Evolutionary conservation across 345 rosid species (phyloP), one percentile per base, ranked within the genome.

Genomic region (Brassica cretica): DNA sequence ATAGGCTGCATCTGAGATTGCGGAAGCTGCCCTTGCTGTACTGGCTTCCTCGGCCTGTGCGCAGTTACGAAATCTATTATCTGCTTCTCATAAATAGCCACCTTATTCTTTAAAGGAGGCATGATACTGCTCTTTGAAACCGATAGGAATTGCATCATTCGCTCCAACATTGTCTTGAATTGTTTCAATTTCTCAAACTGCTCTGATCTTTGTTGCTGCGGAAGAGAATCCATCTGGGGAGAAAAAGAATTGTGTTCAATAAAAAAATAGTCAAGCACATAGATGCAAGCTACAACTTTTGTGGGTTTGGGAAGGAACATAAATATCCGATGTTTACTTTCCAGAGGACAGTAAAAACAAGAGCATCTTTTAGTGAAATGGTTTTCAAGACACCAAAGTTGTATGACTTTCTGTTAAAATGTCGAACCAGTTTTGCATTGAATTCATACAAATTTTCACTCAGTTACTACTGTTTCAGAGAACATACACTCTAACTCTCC

Each of bases 11-110:
- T 73, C 78, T 86, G 93, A 73, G 89, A 66, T 46, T 73, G 82
- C 10, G 80, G 91, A 68, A 87, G 82, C 85, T 85, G 98, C 63
- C 89, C 96, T 86, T 77, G 95, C 81, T 83, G 97, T 80, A 84
- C 39, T n/a, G 82, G 66, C 87, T 81, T 87, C 74, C 88, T 89
- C 9, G 93, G 91, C 83, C 90, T 86, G 80, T 83, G 84, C 67
- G 86, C 62, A 72, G 60, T 82, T 75, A 91, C 63, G 62, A 89
- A 85, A 81, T 80, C 61, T 69, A 85, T 41, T 35, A 95, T 95
- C 86, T 87, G 96, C 85, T 83, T 90, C 89, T 93, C 98, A 82
- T 88, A 95, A 6, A 58, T 21, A 74, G 71, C 80, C 82, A 91
- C 71, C 88, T 89, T 95, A 33, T 95, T 97, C 86, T 86, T 91